Evolutionary conservation across 2,329 filamentous ascomycete genomes (phyloP).

Genomic region (Paramyrothecium roridum): DNA sequence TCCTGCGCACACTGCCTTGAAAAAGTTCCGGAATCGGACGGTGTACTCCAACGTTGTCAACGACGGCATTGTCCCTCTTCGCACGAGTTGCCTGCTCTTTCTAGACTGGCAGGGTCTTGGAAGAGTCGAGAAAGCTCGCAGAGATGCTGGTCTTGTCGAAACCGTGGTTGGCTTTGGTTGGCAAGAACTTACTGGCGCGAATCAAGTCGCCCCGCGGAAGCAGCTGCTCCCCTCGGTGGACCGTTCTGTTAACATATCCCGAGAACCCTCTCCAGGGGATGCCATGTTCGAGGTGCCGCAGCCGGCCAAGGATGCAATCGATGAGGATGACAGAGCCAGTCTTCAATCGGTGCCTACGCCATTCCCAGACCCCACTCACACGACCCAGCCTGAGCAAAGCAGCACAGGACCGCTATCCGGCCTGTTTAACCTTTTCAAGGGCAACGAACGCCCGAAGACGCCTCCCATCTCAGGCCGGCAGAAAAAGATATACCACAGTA

Average conservation of each 20-base stretch:
- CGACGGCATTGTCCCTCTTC: constrained; percentile 90
- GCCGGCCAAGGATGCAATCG: constrained; percentile 61
- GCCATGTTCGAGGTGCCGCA: constrained; percentile 64
- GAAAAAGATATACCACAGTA: constrained; percentile 70
- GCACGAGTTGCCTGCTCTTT: constrained; percentile 94
- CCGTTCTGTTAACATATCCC: constrained; percentile 7
- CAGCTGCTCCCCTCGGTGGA: constrained; percentile 36
- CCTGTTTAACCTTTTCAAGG: constrained; percentile 73
- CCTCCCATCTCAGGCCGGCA: constrained; percentile 54
- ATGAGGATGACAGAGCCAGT: constrained; percentile 64
- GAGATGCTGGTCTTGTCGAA: constrained; percentile 88
- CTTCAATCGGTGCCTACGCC: constrained; percentile 41
- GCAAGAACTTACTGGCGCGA: constrained; percentile 82
- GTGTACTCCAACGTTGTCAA: constrained; percentile 98
- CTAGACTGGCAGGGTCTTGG: constrained; percentile 94
- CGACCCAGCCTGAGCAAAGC: constrained; percentile 20
- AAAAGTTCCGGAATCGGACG: constrained; percentile 86
- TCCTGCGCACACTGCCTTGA: constrained; percentile 81
- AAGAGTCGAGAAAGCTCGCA: constrained; percentile 87
- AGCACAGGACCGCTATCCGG: constrained; percentile 53
- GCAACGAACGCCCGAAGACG: constrained; percentile 47
- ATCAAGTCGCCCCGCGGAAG: constrained; percentile 43
- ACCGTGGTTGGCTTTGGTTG: constrained; percentile 93
- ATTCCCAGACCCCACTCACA: constrained; percentile 20
- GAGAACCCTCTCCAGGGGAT: constrained; percentile 9